A percentile compares a stretch with the other conserved stretches of the same genome.
Evolutionary conservation across 768 basidiomycete species (phyloP).

Genomic region (Russula virescens): DNA sequence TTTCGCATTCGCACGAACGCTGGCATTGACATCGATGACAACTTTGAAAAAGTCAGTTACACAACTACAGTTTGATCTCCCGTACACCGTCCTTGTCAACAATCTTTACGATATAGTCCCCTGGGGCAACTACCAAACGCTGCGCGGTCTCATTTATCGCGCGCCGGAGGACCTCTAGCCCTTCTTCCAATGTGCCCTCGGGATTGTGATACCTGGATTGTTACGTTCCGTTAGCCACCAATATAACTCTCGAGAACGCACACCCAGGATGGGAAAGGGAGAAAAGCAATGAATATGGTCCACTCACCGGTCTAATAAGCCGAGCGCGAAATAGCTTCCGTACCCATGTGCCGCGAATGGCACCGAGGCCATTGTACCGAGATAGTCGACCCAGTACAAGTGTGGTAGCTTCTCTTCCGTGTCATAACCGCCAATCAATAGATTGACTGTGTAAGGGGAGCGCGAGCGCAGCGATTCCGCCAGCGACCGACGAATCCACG

Average conservation of each 20-base stretch:
- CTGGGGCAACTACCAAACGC: slow-evolving; percentile 72
- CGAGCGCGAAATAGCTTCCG: slow-evolving; percentile 85
- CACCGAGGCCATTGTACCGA: slow-evolving; percentile 83
- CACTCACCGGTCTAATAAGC: slow-evolving; percentile 82
- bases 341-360: slow-evolving; percentile 96
- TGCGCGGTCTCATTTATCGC: slow-evolving; percentile 88
- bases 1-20: neutral
- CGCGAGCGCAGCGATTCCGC: slow-evolving; percentile 87
- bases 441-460: slow-evolving; percentile 84
- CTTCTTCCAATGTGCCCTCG: slow-evolving; percentile 78
- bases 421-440: slow-evolving; percentile 92
- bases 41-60: neutral
- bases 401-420: slow-evolving; percentile 62
- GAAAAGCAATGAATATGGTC: neutral
- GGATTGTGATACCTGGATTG: slow-evolving; percentile 79
- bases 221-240: slow-evolving; percentile 10
- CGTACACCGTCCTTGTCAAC: slow-evolving; percentile 90
- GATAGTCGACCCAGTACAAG: slow-evolving; percentile 94
- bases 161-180: slow-evolving; percentile 72
- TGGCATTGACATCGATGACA: neutral
- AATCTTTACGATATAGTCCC: slow-evolving; percentile 81
- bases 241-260: neutral
- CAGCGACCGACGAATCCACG: slow-evolving; percentile 90
- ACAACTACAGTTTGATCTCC: slow-evolving; percentile 54
- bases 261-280: too few relatives aligned